Percentiles rank a stretch among this genome's conserved stretches.
These are phyloP conservation scores for Agrocybe pediades DNA, from an alignment of 768 basidiomycete genomes.

Conservation along the genomic window DNA sequence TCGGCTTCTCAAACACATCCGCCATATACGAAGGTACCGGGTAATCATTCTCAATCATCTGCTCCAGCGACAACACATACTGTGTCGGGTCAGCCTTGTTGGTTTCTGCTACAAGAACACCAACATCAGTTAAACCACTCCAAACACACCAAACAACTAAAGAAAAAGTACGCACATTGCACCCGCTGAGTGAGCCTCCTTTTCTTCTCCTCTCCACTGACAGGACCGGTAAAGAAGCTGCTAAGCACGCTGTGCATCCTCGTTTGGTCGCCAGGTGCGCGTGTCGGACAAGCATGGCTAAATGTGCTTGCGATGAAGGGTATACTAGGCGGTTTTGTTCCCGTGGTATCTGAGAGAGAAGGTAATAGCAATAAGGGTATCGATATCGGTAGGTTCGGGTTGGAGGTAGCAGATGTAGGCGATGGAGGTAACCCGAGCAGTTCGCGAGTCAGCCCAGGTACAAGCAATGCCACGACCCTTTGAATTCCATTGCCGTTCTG, in stretches of 20 bases:
- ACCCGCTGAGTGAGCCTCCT: conserved; percentile 48
- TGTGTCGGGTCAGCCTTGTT: conserved; percentile 64
- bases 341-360: conserved; percentile 15
- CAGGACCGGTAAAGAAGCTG: conserved; percentile 78
- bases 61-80: conserved; percentile 75
- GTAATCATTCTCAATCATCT: conserved; percentile 96
- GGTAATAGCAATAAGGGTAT: conserved; percentile 35
- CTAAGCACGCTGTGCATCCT: conserved; percentile 86
- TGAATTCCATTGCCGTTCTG: conserved; percentile 76
- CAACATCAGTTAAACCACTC: neutral
- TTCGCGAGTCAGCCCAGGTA: conserved; percentile 85
- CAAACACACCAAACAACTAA: neutral
- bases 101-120: conserved; percentile 50
- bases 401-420: conserved; percentile 65
- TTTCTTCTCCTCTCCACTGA: conserved; percentile 81
- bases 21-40: conserved; percentile 85
- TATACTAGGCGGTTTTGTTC: conserved; percentile 32
- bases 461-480: conserved; percentile 77
- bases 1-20: conserved; percentile 61
- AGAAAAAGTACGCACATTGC: conserved; percentile 31
- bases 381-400: conserved; percentile 48
- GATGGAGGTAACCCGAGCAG: conserved; percentile 71
- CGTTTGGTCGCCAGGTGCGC: conserved; percentile 86
- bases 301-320: conserved; percentile 80
- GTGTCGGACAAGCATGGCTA: conserved; percentile 91